Evolutionary conservation across 441 rosid species (phyloP).

Genomic region (Biscutella auriculata): DNA sequence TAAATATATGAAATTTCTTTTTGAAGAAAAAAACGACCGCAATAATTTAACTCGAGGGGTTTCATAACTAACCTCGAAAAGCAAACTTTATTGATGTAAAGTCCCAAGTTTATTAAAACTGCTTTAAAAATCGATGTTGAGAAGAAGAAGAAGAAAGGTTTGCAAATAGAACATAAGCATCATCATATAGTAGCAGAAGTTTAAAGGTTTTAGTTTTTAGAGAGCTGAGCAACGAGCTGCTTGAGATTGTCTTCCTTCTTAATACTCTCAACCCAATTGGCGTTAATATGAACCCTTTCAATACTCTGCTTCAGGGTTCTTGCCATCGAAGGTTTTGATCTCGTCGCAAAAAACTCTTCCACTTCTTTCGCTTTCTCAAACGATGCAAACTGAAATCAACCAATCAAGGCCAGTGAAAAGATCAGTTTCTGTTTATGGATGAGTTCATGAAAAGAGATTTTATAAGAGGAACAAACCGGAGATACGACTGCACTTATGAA

Average conservation of each 20-base stretch:
- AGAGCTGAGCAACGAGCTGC: constrained; percentile 41
- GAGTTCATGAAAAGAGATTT: neutral
- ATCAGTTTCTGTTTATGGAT: neutral
- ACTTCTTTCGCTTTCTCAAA: constrained; percentile 66
- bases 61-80: neutral
- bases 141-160: neutral
- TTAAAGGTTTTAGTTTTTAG: constrained; percentile 28
- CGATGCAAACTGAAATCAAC: constrained; percentile 55
- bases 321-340: constrained; percentile 44
- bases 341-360: constrained; percentile 68
- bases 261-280: constrained; percentile 70
- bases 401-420: neutral
- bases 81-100: neutral
- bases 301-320: constrained; percentile 96
- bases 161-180: neutral
- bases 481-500: constrained; percentile 65
- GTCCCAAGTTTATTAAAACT: neutral
- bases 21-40: too few species aligned
- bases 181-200: neutral
- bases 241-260: constrained; percentile 43
- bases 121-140: neutral
- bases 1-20: too few species aligned
- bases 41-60: too few species aligned
- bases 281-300: constrained; percentile 61
- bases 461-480: constrained; percentile 38